Base-by-base conservation (phyloP, 495 filamentous ascomycete species). In the Aspergillus incahuasiensis region DNA sequence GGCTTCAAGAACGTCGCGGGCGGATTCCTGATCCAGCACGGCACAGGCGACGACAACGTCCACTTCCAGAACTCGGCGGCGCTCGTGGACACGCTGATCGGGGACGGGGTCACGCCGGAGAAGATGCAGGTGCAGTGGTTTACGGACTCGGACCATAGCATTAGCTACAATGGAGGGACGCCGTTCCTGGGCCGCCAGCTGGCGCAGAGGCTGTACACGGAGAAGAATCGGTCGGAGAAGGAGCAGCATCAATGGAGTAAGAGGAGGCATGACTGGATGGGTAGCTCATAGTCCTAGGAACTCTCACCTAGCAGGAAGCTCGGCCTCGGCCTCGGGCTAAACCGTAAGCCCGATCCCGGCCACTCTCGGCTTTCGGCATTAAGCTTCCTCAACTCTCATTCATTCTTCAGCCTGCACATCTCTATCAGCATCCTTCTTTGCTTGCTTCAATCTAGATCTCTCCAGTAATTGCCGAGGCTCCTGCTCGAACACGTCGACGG, bases 21-120 rank as follows among this genome's bases (percentile, higher is more conserved):
- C 20, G 60, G 60, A 5, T 58, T 62, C 40, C 52, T 62, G 19
- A 53, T 62, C 19, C 60, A 62, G 35, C 60, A 62, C 28, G 60
- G 60, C 5, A 62, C 60, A 0, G 60, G 55, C 3, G 60, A 62
- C n/a, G 60, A 62, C 40, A 62, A 62, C n/a, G 60, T 62, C 1
- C 60, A 62, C 18, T 62, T 62, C 56, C 60, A 62, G 47, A 58
- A 62, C 32, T 41, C 60, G 32, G 60, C 60, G 6, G 55, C 56
- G 30, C 28, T 63, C 49, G 52, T 59, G 40, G 60, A 59, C 52
- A 39, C 49, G 25, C 49, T 63, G 43, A 47, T 63, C 13, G 56
- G 56, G 15, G 49, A 40, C 8, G 56, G 53, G 6, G 49, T 59
- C 20, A 45, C 60, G 35, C 60, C 60, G 0, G 48, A 54, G 21